Conservation (phyloP, 2,329 filamentous ascomycete genomes). For the Ophiobolus disseminans region DNA sequence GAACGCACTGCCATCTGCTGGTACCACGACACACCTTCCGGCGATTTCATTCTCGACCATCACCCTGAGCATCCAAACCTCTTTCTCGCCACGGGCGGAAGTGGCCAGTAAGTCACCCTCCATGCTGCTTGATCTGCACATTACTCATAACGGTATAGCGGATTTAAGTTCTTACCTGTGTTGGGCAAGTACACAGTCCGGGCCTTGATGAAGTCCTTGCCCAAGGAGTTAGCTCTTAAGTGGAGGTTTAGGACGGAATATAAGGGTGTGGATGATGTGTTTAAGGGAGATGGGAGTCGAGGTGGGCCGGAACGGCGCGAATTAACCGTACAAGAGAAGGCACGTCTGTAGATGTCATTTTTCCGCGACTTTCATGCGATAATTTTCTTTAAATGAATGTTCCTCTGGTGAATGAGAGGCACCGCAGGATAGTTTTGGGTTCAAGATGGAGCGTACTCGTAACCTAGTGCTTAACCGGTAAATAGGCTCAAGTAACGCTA, state of each 20-base stretch:
- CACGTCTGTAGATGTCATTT: conserved; percentile 1
- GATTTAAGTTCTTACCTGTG: conserved; percentile 31
- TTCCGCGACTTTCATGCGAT: too few relatives aligned
- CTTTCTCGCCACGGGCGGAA: conserved; percentile 69
- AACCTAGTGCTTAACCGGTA: too few relatives aligned
- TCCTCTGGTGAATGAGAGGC: too few relatives aligned
- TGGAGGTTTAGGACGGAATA: conserved; percentile 18
- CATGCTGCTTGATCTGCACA: background rate
- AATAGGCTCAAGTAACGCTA: too few relatives aligned
- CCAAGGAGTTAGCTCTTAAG: conserved; percentile 8
- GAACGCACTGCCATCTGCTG: conserved; percentile 71
- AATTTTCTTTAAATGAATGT: too few relatives aligned
- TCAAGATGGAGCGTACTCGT: too few relatives aligned
- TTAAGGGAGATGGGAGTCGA: conserved; percentile 19
- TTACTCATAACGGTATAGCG: conserved; percentile 13
- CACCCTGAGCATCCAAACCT: conserved; percentile 67
- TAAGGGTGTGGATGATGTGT: conserved; percentile 2
- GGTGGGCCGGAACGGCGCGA: conserved; percentile 15
- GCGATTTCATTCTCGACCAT: conserved; percentile 74
- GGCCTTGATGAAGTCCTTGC: conserved; percentile 6
- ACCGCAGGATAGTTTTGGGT: too few relatives aligned
- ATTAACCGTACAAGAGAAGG: conserved; percentile 10
- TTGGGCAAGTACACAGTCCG: conserved; percentile 19
- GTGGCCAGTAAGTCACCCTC: conserved; percentile 58
- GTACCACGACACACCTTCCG: conserved; percentile 77